Evolutionary conservation across 805 yeast genomes (phyloP), one percentile per base, ranked within the genome.

Genomic region (Metschnikowia dekortorum): DNA sequence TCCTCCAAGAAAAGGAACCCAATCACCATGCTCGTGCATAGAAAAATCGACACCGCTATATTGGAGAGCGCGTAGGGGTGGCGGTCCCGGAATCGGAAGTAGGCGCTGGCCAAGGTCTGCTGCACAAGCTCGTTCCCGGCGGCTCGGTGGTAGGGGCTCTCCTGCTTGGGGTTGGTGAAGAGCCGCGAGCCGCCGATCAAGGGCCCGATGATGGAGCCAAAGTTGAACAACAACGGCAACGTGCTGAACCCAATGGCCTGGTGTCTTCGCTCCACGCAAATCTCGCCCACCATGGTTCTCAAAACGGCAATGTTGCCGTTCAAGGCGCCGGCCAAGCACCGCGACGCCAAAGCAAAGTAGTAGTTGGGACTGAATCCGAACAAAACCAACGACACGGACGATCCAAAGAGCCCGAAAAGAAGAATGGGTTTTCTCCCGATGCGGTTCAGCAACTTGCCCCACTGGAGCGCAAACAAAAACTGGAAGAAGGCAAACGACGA

Each of bases 281-380:
- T 64, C 59, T 83, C 89, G 2, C 87, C 88, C 41, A 83, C 70
- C 44, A 75, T 65, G 0, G 88, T 83, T 61, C 88, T 67, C 32
- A 83, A 60, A n/a, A 83, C 86, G 0, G 84, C 82, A 8, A 82
- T 79, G 60, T 83, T 83, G 6, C 87, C 89, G 59, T 83, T 83
- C 39, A 83, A 64, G 2, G 77, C 64, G 0, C 89, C 89, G 67
- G 79, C 75, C 39, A 75, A 53, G 18, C 76, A 68, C 58, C 87
- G 69, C 8, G 87, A 80, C 11, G 68, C 58, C 3, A 83, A 55
- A 0, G 87, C 87, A 65, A 72, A 69, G 57, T 72, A 75, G 58
- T 73, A 80, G 59, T 74, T 78, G 16, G 63, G 67, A 11, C 84
- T 66, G 54, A 82, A 79, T 1, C 88, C 88, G 55, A 84, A 74